A percentile compares a stretch with the other conserved stretches of the same genome.
Evolutionary conservation across 2,329 filamentous ascomycete species (phyloP).

Genomic region (Daldinia sp.): DNA sequence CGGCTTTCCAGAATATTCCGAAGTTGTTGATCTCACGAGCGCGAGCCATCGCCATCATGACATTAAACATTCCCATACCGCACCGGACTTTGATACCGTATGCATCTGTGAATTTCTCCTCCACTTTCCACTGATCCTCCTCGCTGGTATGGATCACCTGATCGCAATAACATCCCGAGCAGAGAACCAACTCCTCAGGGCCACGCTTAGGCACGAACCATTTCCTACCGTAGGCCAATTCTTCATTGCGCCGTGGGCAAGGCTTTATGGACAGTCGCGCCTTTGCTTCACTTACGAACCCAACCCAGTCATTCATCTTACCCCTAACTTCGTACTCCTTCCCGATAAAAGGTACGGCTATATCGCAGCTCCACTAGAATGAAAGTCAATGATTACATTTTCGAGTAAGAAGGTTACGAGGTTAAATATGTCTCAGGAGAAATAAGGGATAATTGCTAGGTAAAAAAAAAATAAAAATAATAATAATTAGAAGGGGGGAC

Average conservation of each 20-base stretch:
- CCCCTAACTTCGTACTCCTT: slow-evolving; percentile 49
- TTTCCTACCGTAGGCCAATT: slow-evolving; percentile 41
- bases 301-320: slow-evolving; percentile 49
- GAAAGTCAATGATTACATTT: not conserved
- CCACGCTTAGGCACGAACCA: slow-evolving; percentile 52
- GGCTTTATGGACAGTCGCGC: slow-evolving; percentile 45
- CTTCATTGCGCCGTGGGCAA: slow-evolving; percentile 47
- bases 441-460: not conserved
- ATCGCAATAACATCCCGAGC: slow-evolving; percentile 56
- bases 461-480: too few relatives aligned
- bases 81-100: slow-evolving; percentile 43
- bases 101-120: slow-evolving; percentile 24
- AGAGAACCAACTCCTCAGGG: slow-evolving; percentile 50
- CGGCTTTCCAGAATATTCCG: not conserved
- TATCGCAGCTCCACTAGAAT: slow-evolving; percentile 50
- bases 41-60: slow-evolving; percentile 1
- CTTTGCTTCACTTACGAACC: slow-evolving; percentile 51
- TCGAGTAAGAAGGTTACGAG: not conserved
- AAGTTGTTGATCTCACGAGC: not conserved
- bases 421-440: not conserved
- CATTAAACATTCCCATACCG: not conserved
- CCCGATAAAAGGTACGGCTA: slow-evolving; percentile 50
- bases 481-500: too few relatives aligned
- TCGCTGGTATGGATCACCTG: slow-evolving; percentile 51
- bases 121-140: slow-evolving; percentile 45